Base-by-base conservation (phyloP, 2,329 filamentous ascomycete species). In the Trichoderma atrobrunneum region DNA sequence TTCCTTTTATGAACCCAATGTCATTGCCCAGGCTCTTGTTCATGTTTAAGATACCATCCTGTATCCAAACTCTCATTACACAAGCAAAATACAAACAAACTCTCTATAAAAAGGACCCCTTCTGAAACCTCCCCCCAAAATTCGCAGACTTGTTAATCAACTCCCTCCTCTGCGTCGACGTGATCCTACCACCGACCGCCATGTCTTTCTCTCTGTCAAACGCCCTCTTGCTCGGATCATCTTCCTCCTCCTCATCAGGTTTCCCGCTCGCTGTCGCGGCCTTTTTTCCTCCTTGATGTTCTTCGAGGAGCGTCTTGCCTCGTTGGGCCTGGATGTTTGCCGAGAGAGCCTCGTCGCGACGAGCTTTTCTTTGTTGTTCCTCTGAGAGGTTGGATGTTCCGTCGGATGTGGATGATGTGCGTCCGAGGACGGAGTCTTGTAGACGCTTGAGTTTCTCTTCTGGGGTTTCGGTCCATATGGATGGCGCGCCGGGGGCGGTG, bases 191-290 rank as follows among this genome's bases (percentile, higher is more conserved):
- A 10, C 91, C 91, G 3, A 93, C 83, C 51, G 89, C 92, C 89
- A 98, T 97, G 80, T 98, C 96, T 84, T 98, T 98, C 81, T 98
- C 93, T 74, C 90, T 88, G 82, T 98, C 94, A 82, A 98, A 98
- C 0, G 89, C 92, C 73, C 95, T 87, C 81, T 92, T 92, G 81
- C 94, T 97, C 0, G 96, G 95, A 79, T 98, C 95, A 81, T 98
- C 95, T 26, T 96, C 93, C 74, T 93, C 89, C 74, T 93, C 89
- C 74, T 87, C 84, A 7, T 68, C 64, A 28, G 87, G 84, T 11
- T 30, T 34, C 12, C 32, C 26, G 8, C 32, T 4, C 7, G 93
- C 89, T 2, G 87, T 84, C 72, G 93, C 89, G 5, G 87, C 84
- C 71, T 79, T 81, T 73, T 75, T 79, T 74, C 78, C 79, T 74